Conservation (phyloP, 345 rosid genomes). For the Gossypium australe region DNA sequence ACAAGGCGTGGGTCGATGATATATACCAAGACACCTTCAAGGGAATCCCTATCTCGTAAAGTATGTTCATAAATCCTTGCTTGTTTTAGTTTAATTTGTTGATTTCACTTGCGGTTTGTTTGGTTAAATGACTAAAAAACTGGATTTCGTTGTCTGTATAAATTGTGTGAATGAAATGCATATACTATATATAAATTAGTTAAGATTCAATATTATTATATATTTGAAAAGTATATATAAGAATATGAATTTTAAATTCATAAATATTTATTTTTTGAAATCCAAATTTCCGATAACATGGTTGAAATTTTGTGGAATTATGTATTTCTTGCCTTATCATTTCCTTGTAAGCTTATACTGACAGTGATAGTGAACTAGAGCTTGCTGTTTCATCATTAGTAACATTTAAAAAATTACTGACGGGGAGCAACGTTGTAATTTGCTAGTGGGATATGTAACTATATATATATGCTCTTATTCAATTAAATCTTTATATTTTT, state of each 20-base stretch:
- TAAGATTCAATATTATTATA: background rate
- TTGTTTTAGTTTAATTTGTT: background rate
- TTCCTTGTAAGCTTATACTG: background rate
- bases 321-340: background rate
- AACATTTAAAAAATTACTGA: background rate
- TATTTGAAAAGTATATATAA: background rate
- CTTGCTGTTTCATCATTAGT: background rate
- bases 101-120: background rate
- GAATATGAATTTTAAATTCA: too few relatives aligned
- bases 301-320: background rate
- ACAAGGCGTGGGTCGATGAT: constrained; percentile 76
- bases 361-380: background rate
- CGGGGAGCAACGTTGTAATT: background rate
- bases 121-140: background rate
- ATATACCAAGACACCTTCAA: constrained; percentile 96
- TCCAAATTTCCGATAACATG: background rate
- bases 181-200: background rate
- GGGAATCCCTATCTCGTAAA: constrained; percentile 55
- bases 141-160: background rate
- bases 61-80: constrained; percentile 29
- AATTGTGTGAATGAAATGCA: background rate
- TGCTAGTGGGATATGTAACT: background rate
- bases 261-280: too few relatives aligned
- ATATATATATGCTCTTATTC: background rate
- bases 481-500: too few relatives aligned